Evolutionary conservation across 2,329 filamentous ascomycete species (phyloP).

Genomic region (Penicillium sp.): DNA sequence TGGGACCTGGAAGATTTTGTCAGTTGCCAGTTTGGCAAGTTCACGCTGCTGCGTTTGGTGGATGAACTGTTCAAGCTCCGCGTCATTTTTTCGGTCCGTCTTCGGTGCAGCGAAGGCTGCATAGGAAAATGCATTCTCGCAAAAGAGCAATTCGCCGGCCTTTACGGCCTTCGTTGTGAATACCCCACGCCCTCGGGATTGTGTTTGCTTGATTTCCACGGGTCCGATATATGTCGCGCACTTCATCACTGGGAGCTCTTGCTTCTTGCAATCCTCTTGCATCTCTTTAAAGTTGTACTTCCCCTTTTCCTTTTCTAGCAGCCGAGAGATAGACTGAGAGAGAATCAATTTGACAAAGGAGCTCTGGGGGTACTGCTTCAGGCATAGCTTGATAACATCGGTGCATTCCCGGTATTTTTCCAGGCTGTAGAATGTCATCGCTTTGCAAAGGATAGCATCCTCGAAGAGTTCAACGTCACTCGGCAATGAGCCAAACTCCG

Average conservation of each 20-base stretch:
- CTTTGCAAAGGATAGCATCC: slow-evolving; percentile 46
- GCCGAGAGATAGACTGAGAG: slow-evolving; percentile 21
- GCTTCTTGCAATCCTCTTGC: slow-evolving; percentile 29
- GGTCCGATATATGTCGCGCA: slow-evolving; percentile 46
- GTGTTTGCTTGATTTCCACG: slow-evolving; percentile 43
- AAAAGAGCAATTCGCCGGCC: slow-evolving; percentile 53
- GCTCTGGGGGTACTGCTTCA: slow-evolving; percentile 36
- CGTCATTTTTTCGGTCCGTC: no score
- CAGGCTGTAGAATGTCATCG: slow-evolving; percentile 46
- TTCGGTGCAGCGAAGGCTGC: slow-evolving; percentile 8
- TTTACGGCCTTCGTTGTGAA: slow-evolving; percentile 51
- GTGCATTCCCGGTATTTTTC: slow-evolving; percentile 37
- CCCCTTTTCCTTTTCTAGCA: slow-evolving; percentile 17
- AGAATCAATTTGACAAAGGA: slow-evolving; percentile 31
- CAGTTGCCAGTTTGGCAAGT: slow-evolving; percentile 29
- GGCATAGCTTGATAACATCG: slow-evolving; percentile 34
- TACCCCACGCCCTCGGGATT: slow-evolving; percentile 48
- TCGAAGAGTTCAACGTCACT: slow-evolving; percentile 28
- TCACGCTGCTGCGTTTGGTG: slow-evolving; percentile 28
- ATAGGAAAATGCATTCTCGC: slow-evolving; percentile 56
- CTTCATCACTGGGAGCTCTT: slow-evolving; percentile 5
- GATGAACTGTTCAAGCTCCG: no score
- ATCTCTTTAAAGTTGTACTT: slow-evolving; percentile 23
- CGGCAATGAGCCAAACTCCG: no score
- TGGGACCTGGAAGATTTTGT: slow-evolving; percentile 48